phyloP scores from a whole-genome alignment of 2,329 filamentous ascomycete species.

The Moelleriella libera region DNA sequence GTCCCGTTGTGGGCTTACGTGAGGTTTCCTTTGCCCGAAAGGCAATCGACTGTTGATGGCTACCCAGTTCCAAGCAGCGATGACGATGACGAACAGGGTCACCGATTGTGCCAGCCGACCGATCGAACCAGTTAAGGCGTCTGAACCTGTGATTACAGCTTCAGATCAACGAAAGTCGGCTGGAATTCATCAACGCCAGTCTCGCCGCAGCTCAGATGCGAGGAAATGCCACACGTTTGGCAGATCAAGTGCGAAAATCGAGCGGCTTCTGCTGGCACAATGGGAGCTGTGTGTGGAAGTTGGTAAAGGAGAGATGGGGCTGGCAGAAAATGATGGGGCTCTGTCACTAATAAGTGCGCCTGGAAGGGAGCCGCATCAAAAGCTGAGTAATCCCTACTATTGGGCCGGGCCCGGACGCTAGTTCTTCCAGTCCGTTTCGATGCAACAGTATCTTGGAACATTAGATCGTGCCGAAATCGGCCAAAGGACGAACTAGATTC shows the following conservation, averaged over 20 bases:
- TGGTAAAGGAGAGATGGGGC: not conserved
- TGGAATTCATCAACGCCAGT: conserved; percentile 14
- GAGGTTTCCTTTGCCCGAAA: not conserved
- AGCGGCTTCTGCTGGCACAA: conserved; percentile 18
- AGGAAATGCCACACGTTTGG: conserved; percentile 5
- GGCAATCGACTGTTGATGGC: not conserved
- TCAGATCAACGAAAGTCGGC: conserved; percentile 24
- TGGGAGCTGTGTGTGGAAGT: not conserved
- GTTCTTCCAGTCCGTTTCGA: not conserved
- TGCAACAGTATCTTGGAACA: not conserved
- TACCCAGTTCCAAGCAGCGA: not conserved
- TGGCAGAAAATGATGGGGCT: not conserved
- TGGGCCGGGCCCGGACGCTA: too few relatives aligned
- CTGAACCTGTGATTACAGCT: conserved; percentile 21
- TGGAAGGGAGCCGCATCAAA: too few relatives aligned
- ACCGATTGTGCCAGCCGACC: conserved; percentile 17
- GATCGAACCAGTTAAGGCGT: conserved; percentile 49
- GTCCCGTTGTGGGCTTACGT: not conserved
- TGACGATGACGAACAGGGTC: not conserved
- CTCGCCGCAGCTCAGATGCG: conserved; percentile 7
- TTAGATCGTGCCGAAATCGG: not conserved
- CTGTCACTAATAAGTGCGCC: too few relatives aligned
- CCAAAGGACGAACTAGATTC: not conserved
- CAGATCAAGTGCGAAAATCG: conserved; percentile 12
- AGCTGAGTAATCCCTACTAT: not conserved